phyloP scores from a whole-genome alignment of 768 basidiomycete genomes.

The Floccularia luteovirens region DNA sequence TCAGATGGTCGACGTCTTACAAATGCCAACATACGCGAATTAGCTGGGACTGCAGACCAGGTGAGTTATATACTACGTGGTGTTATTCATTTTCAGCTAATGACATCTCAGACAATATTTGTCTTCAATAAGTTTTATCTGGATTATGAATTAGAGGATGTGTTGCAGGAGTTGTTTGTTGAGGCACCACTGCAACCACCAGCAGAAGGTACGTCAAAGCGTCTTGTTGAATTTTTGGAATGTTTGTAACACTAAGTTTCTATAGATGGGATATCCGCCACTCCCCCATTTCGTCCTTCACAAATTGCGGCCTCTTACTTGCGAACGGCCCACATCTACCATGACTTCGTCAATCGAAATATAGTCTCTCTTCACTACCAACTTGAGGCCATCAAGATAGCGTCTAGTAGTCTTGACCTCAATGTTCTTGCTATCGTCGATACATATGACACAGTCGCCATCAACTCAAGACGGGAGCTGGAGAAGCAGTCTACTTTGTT shows the following conservation, averaged over 20 bases:
- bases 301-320: constrained; percentile 63
- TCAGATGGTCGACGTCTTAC: constrained; percentile 72
- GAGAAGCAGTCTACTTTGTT: constrained; percentile 60
- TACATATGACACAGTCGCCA: constrained; percentile 57
- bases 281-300: constrained; percentile 65
- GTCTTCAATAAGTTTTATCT: constrained; percentile 82
- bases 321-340: constrained; percentile 54
- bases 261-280: constrained; percentile 53
- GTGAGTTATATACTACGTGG: constrained; percentile 26
- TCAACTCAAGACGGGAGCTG: constrained; percentile 53
- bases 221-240: background rate
- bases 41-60: constrained; percentile 71
- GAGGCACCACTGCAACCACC: constrained; percentile 60
- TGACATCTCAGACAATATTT: constrained; percentile 47
- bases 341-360: constrained; percentile 49
- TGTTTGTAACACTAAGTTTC: constrained; percentile 5
- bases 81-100: background rate
- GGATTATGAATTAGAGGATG: constrained; percentile 59
- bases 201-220: constrained; percentile 49
- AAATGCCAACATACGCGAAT: constrained; percentile 65
- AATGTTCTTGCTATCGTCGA: constrained; percentile 66
- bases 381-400: constrained; percentile 64
- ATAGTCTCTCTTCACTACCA: constrained; percentile 53
- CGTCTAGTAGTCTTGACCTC: constrained; percentile 64
- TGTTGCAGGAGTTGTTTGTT: constrained; percentile 54